Conservation (phyloP, 2,329 filamentous ascomycete genomes). For the Diatrype stigma region DNA sequence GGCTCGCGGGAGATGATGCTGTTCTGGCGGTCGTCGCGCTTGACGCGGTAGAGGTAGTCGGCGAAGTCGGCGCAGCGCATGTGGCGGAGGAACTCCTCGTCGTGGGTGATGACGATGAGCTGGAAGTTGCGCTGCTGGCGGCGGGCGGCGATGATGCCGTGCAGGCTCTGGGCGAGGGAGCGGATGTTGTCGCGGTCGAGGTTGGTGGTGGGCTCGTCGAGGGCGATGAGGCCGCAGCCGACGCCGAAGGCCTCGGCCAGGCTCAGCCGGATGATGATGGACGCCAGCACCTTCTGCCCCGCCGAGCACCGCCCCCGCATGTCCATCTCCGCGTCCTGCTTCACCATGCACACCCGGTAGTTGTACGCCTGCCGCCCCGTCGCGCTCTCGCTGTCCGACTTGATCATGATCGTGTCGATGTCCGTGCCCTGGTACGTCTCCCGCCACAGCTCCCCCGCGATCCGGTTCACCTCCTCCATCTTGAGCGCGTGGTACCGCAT, state of each 20-base stretch:
- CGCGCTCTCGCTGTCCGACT: constrained; percentile 77
- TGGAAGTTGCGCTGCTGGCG: constrained; percentile 92
- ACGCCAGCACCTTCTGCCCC: constrained; percentile 92
- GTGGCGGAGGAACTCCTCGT: constrained; percentile 88
- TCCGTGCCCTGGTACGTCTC: constrained; percentile 96
- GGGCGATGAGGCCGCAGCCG: constrained; percentile 91
- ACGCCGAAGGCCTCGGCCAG: constrained; percentile 94
- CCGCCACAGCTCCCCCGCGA: constrained; percentile 94
- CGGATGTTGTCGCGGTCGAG: constrained; percentile 93
- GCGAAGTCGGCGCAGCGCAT: constrained; percentile 95
- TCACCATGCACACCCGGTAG: constrained; percentile 97
- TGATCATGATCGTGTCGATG: constrained; percentile 93
- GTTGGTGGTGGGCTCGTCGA: constrained; percentile 97
- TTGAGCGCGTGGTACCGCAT: constrained; percentile 96
- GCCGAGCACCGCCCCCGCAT: constrained; percentile 98
- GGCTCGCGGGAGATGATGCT: constrained; percentile 74
- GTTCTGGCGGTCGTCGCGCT: constrained; percentile 78
- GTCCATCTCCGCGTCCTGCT: constrained; percentile 96
- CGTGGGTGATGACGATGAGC: constrained; percentile 97
- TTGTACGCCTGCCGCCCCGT: constrained; percentile 82
- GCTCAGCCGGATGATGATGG: constrained; percentile 94
- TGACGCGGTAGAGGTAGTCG: constrained; percentile 87
- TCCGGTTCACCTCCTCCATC: constrained; percentile 97
- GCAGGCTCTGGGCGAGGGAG: constrained; percentile 77
- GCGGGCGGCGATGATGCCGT: constrained; percentile 80